These are phyloP conservation scores for Scutellaria minor DNA, from an alignment of 257 asterid species.

Conservation along the genomic window DNA sequence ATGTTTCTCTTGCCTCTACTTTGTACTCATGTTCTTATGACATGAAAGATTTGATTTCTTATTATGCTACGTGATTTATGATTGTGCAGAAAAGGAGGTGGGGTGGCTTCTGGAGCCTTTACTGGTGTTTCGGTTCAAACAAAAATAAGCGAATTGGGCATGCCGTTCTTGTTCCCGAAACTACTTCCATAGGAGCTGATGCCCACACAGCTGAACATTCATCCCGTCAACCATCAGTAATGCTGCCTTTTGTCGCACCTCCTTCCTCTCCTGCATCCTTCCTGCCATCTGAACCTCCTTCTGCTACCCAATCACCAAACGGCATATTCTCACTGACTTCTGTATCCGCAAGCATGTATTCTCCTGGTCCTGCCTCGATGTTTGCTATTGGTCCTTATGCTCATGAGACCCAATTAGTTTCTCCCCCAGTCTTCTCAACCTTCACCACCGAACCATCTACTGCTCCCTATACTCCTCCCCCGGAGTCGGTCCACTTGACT, in stretches of 20 bases:
- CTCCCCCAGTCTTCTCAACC: slow-evolving; percentile 93
- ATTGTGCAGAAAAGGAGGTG: slow-evolving; percentile 78
- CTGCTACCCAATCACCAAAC: slow-evolving; percentile 78
- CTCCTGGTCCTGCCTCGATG: slow-evolving; percentile 83
- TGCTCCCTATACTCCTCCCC: slow-evolving; percentile 98
- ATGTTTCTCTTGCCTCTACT: not conserved
- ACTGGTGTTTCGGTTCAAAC: slow-evolving; percentile 79
- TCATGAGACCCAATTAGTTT: slow-evolving; percentile 87
- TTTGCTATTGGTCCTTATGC: slow-evolving; percentile 94
- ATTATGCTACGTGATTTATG: slow-evolving; percentile 14
- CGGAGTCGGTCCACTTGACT: slow-evolving; percentile 80
- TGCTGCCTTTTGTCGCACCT: slow-evolving; percentile 82
- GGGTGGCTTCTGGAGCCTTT: slow-evolving; percentile 79
- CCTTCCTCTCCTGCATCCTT: slow-evolving; percentile 98
- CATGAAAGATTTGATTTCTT: not conserved
- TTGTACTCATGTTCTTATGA: not conserved
- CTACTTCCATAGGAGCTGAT: slow-evolving; percentile 47
- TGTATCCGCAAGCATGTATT: slow-evolving; percentile 71
- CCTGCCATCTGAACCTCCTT: slow-evolving; percentile 85
- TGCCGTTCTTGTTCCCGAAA: slow-evolving; percentile 75
- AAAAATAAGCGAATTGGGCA: slow-evolving; percentile 75
- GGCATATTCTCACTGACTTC: slow-evolving; percentile 59
- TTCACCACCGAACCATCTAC: slow-evolving; percentile 95
- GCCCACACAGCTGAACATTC: slow-evolving; percentile 48
- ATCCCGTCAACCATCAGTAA: slow-evolving; percentile 56